Evolutionary conservation across 1,284 basidiomycete genomes (phyloP).

Genomic region (Malassezia psittaci): DNA sequence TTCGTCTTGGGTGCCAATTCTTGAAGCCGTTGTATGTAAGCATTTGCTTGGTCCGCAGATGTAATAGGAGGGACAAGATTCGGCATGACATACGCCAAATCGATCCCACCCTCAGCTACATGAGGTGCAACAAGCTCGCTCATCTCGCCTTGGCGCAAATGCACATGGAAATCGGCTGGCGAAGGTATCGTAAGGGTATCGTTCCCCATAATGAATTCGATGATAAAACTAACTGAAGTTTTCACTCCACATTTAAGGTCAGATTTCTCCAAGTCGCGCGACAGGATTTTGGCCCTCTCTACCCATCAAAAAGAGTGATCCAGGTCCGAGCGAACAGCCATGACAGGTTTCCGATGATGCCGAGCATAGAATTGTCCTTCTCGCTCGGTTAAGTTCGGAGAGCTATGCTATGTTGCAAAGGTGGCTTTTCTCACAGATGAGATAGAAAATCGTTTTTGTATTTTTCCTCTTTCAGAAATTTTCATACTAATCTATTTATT

Average conservation of each 20-base stretch:
- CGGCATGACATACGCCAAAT: slow-evolving; percentile 95
- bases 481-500: too few species aligned
- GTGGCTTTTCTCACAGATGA: too few species aligned
- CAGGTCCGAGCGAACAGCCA: too few species aligned
- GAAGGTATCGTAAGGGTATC: slow-evolving; percentile 19
- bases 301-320: background rate
- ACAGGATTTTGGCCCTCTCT: background rate
- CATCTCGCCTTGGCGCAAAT: slow-evolving; percentile 77
- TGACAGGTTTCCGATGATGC: too few species aligned
- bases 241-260: too few species aligned
- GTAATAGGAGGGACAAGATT: slow-evolving; percentile 89
- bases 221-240: background rate
- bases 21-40: slow-evolving; percentile 68
- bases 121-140: slow-evolving; percentile 73
- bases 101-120: slow-evolving; percentile 77
- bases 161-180: slow-evolving; percentile 70
- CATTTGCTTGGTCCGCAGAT: slow-evolving; percentile 67
- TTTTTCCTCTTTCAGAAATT: too few species aligned
- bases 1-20: slow-evolving; percentile 66
- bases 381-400: too few species aligned
- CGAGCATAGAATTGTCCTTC: too few species aligned
- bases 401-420: too few species aligned
- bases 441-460: too few species aligned
- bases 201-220: background rate
- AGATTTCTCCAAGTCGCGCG: background rate